These are phyloP conservation scores for Colletotrichum truncatum DNA, from an alignment of 2,329 filamentous ascomycete species.

Conservation along the genomic window DNA sequence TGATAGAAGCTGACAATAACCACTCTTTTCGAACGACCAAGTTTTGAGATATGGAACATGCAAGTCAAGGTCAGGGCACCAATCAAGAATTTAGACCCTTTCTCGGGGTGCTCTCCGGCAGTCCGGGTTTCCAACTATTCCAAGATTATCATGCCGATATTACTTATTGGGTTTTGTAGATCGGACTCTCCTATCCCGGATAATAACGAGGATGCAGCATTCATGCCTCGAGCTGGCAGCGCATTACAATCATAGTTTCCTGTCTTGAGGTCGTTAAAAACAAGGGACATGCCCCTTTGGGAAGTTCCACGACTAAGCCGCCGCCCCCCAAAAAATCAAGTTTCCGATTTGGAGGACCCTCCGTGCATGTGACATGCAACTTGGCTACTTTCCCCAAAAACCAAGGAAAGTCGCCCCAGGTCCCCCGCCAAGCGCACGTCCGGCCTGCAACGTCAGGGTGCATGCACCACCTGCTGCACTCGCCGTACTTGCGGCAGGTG, in stretches of 20 bases:
- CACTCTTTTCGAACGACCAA: neutral
- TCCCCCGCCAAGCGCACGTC: slow-evolving; percentile 25
- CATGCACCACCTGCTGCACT: slow-evolving; percentile 11
- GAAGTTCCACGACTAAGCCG: slow-evolving; percentile 10
- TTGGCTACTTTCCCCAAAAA: slow-evolving; percentile 29
- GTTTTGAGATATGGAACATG: neutral
- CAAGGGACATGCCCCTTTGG: slow-evolving; percentile 25
- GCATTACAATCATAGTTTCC: neutral
- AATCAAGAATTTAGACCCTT: slow-evolving; percentile 10
- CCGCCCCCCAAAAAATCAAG: slow-evolving; percentile 19
- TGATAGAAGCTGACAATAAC: slow-evolving; percentile 3
- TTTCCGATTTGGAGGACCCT: slow-evolving; percentile 27
- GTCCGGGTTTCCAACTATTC: neutral
- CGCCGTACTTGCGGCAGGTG: neutral
- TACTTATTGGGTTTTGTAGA: neutral
- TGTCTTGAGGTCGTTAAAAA: slow-evolving; percentile 7
- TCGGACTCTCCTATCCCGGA: neutral
- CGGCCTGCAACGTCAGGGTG: slow-evolving; percentile 28
- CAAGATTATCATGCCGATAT: slow-evolving; percentile 3
- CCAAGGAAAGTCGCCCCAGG: slow-evolving; percentile 27
- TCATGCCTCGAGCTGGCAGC: neutral
- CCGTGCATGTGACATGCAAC: slow-evolving; percentile 27
- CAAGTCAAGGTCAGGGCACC: neutral
- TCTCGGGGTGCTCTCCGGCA: neutral
- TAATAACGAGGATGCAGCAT: neutral